These are phyloP conservation scores for Phytophthora palmivora DNA, from an alignment of 352 stramenopile genomes.

Conservation along the genomic window DNA sequence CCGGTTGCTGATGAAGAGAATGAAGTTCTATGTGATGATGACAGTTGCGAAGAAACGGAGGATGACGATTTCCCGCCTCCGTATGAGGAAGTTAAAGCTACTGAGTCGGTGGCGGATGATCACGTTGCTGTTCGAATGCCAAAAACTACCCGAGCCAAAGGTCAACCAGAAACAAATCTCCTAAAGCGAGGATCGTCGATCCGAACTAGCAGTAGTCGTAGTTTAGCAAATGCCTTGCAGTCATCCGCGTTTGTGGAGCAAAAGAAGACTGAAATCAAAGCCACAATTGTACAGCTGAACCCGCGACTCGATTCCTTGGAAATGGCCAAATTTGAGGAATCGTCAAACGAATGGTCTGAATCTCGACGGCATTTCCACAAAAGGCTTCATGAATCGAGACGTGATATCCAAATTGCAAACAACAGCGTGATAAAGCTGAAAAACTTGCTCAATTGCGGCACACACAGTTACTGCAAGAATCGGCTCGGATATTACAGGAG, in stretches of 20 bases:
- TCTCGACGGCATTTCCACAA: conserved; percentile 47
- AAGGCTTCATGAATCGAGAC: conserved; percentile 53
- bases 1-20: conserved; percentile 1
- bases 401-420: conserved; percentile 44
- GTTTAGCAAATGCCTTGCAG: neutral
- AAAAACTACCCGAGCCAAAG: neutral
- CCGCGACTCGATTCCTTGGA: conserved; percentile 21
- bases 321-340: neutral
- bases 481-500: conserved; percentile 13
- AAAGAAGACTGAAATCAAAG: conserved; percentile 38
- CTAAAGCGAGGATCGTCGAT: neutral
- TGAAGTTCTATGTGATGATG: conserved; percentile 10
- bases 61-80: conserved; percentile 32
- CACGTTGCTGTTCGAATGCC: conserved; percentile 3
- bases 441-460: conserved; percentile 46
- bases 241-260: conserved; percentile 5
- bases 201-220: conserved; percentile 21
- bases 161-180: neutral
- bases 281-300: conserved; percentile 33
- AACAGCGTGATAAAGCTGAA: conserved; percentile 48
- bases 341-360: conserved; percentile 50
- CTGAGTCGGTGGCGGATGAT: neutral
- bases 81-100: conserved; percentile 23
- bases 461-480: conserved; percentile 45
- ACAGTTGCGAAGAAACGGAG: conserved; percentile 11